Conservation (phyloP, 2,329 filamentous ascomycete genomes). For the Penicillium occitanis region DNA sequence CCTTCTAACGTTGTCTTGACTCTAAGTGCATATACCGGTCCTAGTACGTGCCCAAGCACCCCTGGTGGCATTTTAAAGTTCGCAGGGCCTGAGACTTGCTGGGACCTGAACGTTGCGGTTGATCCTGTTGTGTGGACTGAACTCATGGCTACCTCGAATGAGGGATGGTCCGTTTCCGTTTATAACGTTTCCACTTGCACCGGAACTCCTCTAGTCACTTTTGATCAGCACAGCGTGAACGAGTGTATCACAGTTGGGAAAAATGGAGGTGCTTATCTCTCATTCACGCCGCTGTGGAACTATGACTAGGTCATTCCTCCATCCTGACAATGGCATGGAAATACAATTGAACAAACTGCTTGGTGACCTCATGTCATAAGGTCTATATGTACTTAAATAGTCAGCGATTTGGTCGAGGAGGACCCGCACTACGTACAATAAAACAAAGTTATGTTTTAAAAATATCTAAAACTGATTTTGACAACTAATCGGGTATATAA, state of each 20-base stretch:
- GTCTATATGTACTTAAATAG: neutral
- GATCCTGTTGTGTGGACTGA: neutral
- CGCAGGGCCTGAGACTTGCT: conserved; percentile 10
- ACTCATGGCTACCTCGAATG: conserved; percentile 3
- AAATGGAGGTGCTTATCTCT: neutral
- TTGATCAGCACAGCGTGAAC: conserved; percentile 4
- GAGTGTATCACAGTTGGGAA: conserved; percentile 8
- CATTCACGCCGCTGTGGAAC: conserved; percentile 12
- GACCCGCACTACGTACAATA: neutral
- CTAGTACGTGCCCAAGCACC: neutral
- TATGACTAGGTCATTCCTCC: conserved; percentile 4
- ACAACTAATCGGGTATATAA: neutral
- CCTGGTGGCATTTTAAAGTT: neutral
- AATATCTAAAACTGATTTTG: neutral
- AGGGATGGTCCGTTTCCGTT: conserved; percentile 18
- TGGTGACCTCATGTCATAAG: neutral
- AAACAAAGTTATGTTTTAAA: neutral
- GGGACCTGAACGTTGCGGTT: neutral
- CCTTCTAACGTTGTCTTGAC: conserved; percentile 10
- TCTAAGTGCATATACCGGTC: neutral
- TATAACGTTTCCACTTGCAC: conserved; percentile 17
- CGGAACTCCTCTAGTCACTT: conserved; percentile 1
- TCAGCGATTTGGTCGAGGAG: neutral
- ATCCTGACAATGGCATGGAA: too few species aligned
- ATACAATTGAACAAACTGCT: neutral